phyloP scores from a whole-genome alignment of 768 basidiomycete species.

The Aureoboletus auriporus region DNA sequence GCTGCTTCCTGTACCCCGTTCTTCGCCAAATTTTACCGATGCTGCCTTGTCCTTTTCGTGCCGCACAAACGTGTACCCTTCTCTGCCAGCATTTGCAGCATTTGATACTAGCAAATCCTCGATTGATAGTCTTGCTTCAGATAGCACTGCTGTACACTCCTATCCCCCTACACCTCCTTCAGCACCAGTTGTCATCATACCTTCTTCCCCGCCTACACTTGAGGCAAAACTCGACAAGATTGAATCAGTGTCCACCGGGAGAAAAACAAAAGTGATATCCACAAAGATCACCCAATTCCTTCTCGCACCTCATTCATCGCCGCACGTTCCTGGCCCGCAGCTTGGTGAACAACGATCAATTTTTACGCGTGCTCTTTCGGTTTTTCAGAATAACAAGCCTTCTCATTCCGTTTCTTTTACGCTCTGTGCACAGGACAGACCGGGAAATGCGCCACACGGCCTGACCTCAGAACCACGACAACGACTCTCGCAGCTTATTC shows the following conservation, averaged over 20 bases:
- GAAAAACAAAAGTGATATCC: constrained; percentile 7
- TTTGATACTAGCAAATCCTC: constrained; percentile 19
- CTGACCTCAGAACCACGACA: constrained; percentile 22
- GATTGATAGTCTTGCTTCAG: constrained; percentile 26
- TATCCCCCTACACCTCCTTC: constrained; percentile 56
- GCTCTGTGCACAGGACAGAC: constrained; percentile 31
- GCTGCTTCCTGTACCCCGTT: constrained; percentile 44
- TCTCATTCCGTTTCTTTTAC: constrained; percentile 63
- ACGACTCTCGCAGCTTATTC: constrained; percentile 18
- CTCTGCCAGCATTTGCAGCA: constrained; percentile 12
- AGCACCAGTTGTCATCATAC: constrained; percentile 25
- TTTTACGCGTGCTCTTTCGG: constrained; percentile 47
- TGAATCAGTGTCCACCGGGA: constrained; percentile 5
- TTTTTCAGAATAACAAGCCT: constrained; percentile 46
- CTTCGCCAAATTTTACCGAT: constrained; percentile 45
- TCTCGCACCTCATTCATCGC: constrained; percentile 43
- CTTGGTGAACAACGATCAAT: constrained; percentile 36
- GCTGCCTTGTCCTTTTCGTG: constrained; percentile 51
- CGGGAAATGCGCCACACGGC: constrained; percentile 13
- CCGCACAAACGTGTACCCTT: constrained; percentile 40
- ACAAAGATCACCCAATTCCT: constrained; percentile 46
- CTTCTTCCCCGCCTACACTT: constrained; percentile 33
- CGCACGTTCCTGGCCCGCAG: constrained; percentile 28
- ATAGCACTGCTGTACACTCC: constrained; percentile 41
- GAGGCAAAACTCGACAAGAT: constrained; percentile 24